phyloP scores from a whole-genome alignment of 352 stramenopile species.

The Globisporangium cederbergense region DNA sequence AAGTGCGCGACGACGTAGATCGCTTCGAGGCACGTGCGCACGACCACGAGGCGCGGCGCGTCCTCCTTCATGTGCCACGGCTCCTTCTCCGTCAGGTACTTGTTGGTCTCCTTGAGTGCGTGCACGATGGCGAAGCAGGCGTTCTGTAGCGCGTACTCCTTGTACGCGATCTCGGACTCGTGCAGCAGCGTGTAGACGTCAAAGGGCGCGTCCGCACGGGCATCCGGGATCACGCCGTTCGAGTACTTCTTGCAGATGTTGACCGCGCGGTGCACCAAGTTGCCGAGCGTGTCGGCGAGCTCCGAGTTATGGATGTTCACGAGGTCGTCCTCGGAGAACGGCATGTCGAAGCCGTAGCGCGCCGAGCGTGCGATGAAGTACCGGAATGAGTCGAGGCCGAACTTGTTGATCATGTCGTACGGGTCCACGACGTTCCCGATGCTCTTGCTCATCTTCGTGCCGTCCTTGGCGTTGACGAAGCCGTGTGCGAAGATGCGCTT shows the following conservation, averaged over 20 bases:
- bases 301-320: conserved; percentile 98
- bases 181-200: conserved; percentile 84
- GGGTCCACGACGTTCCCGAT: conserved; percentile 98
- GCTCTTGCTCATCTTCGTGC: conserved; percentile 99
- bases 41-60: conserved; percentile 85
- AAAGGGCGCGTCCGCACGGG: conserved; percentile 65
- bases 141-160: conserved; percentile 90
- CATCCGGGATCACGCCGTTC: conserved; percentile 73
- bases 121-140: conserved; percentile 89
- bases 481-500: conserved; percentile 96
- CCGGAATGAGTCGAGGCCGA: conserved; percentile 94
- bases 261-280: conserved; percentile 96
- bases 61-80: conserved; percentile 97
- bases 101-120: conserved; percentile 93
- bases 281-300: conserved; percentile 90
- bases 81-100: conserved; percentile 96
- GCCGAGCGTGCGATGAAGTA: conserved; percentile 91
- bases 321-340: conserved; percentile 90
- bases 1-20: conserved; percentile 97
- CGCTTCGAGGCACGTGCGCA: conserved; percentile 95
- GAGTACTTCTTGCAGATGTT: conserved; percentile 97
- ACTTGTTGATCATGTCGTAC: conserved; percentile 93
- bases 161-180: conserved; percentile 88
- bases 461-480: conserved; percentile 98
- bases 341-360: conserved; percentile 96